Evolutionary conservation across 345 rosid genomes (phyloP).

Genomic region (Conringia planisiliqua): DNA sequence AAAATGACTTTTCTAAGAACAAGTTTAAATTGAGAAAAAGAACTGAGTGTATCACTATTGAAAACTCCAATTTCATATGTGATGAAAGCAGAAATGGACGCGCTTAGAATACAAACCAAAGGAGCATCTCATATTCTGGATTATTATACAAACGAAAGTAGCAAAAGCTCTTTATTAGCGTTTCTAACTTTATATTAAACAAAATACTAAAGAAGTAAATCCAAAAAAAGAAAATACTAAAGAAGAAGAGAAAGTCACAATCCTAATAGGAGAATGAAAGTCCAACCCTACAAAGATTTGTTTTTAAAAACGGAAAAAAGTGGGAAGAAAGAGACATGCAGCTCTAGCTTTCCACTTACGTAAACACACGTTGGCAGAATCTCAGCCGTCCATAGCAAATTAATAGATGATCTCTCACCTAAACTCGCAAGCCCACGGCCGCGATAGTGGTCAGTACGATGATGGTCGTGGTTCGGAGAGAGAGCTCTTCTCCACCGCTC

Average conservation of each 20-base stretch:
- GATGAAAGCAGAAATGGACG: not conserved
- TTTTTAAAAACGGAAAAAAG: not conserved
- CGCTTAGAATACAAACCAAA: not conserved
- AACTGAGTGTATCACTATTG: not conserved
- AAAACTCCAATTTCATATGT: not conserved
- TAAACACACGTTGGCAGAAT: conserved; percentile 6
- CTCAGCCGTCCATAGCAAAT: not conserved
- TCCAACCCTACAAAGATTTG: not conserved
- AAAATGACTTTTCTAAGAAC: not conserved
- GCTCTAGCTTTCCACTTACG: not conserved
- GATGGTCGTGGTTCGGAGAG: conserved; percentile 1
- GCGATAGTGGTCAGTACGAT: conserved; percentile 10
- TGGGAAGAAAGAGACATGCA: not conserved
- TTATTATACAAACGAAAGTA: not conserved
- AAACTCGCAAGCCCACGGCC: conserved; percentile 11
- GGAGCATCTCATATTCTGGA: not conserved
- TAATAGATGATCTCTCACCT: conserved; percentile 8
- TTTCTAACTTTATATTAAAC: not conserved
- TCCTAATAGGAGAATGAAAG: not conserved
- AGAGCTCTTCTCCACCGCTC: conserved; percentile 23
- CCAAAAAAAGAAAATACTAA: not conserved
- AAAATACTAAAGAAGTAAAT: not conserved
- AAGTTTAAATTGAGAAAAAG: not conserved
- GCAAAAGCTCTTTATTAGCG: not conserved
- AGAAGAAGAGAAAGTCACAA: not conserved